These are phyloP conservation scores for California macrophylla DNA, from an alignment of 441 rosid genomes.

Conservation along the genomic window DNA sequence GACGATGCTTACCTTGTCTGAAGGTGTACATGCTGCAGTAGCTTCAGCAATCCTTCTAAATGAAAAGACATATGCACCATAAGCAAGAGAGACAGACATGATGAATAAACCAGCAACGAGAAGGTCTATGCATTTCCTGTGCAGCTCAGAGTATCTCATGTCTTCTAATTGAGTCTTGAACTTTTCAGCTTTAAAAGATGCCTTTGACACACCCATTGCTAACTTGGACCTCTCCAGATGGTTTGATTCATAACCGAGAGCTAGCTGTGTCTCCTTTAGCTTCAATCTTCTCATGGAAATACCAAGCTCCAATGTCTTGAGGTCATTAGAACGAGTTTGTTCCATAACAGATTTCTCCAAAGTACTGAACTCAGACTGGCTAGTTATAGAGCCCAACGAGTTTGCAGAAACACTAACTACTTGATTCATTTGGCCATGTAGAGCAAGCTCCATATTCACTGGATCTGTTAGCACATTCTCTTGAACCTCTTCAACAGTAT, in stretches of 20 bases:
- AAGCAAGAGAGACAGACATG: slow-evolving; percentile 48
- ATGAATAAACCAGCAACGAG: slow-evolving; percentile 63
- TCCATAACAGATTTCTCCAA: slow-evolving; percentile 46
- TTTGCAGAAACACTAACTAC: slow-evolving; percentile 29
- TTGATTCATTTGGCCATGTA: slow-evolving; percentile 30
- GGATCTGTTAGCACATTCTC: slow-evolving; percentile 24
- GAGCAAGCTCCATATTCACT: slow-evolving; percentile 32
- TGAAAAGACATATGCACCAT: slow-evolving; percentile 60
- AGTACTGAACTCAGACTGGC: slow-evolving; percentile 24
- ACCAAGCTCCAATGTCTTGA: slow-evolving; percentile 56
- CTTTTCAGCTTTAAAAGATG: slow-evolving; percentile 61
- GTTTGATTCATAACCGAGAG: slow-evolving; percentile 47
- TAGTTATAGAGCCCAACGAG: slow-evolving; percentile 21
- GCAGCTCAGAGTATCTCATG: slow-evolving; percentile 57
- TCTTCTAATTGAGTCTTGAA: slow-evolving; percentile 66
- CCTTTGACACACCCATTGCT: slow-evolving; percentile 52
- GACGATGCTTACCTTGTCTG: slow-evolving; percentile 33
- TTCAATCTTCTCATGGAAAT: slow-evolving; percentile 41
- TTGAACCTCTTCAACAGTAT: slow-evolving; percentile 31
- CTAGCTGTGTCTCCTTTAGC: slow-evolving; percentile 46
- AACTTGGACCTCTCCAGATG: slow-evolving; percentile 49
- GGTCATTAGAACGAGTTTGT: slow-evolving; percentile 67
- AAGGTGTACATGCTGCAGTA: slow-evolving; percentile 47
- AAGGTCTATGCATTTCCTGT: slow-evolving; percentile 52
- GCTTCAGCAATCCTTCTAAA: slow-evolving; percentile 58